A percentile compares a stretch with the other conserved stretches of the same genome.
phyloP scores from a whole-genome alignment of 768 basidiomycete species.

The Punctularia strigosozonata region DNA sequence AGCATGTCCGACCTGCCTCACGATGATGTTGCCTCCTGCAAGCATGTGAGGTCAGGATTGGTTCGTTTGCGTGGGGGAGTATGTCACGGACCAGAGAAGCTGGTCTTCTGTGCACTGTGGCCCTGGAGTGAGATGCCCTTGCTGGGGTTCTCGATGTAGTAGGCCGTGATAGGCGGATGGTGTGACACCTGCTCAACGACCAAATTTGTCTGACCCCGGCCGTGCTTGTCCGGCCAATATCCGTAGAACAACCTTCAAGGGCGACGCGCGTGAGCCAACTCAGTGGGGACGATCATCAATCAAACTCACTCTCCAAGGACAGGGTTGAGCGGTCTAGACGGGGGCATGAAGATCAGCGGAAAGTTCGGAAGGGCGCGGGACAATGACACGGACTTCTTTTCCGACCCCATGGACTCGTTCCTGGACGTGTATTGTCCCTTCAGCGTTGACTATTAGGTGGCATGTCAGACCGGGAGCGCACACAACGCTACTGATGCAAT shows the following conservation, averaged over 20 bases:
- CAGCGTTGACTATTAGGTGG: slow-evolving; percentile 55
- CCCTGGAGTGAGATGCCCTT: slow-evolving; percentile 74
- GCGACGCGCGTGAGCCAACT: slow-evolving; percentile 1
- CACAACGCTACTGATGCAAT: neutral
- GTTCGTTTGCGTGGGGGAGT: neutral
- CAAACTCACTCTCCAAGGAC: slow-evolving; percentile 77
- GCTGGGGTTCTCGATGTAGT: slow-evolving; percentile 70
- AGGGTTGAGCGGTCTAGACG: slow-evolving; percentile 81
- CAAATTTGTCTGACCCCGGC: slow-evolving; percentile 71
- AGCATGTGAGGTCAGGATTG: neutral
- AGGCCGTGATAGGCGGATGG: slow-evolving; percentile 83
- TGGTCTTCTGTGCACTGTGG: slow-evolving; percentile 92
- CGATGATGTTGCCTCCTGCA: slow-evolving; percentile 60
- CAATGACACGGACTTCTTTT: slow-evolving; percentile 71
- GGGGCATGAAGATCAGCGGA: slow-evolving; percentile 8
- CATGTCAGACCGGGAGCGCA: neutral
- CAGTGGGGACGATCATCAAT: neutral
- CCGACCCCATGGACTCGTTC: slow-evolving; percentile 91
- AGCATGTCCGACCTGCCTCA: slow-evolving; percentile 95
- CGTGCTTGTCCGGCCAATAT: slow-evolving; percentile 62
- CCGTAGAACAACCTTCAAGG: slow-evolving; percentile 70
- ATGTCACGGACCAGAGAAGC: slow-evolving; percentile 55
- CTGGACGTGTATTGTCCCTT: slow-evolving; percentile 93
- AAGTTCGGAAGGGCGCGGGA: neutral
- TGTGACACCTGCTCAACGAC: slow-evolving; percentile 96